Conservation (phyloP, 176 grass and related monocot genomes). For the Oryza longistaminata region DNA sequence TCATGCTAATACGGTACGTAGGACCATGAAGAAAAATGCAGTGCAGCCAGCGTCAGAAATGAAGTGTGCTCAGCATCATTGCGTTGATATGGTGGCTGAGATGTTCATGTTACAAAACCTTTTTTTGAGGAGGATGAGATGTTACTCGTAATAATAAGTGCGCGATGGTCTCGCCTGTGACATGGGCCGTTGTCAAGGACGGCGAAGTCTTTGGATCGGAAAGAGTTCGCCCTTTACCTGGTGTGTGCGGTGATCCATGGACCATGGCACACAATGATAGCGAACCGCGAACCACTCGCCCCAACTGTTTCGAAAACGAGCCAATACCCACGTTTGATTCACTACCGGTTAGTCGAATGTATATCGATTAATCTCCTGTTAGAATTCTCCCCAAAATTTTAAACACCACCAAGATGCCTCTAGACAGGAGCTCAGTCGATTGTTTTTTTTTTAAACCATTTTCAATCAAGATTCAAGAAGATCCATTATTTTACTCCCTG, state of each 20-base stretch:
- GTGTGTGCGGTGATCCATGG: constrained; percentile 12
- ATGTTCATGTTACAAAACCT: neutral
- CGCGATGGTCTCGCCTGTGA: neutral
- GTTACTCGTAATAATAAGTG: neutral
- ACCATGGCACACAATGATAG: neutral
- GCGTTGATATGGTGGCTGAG: neutral
- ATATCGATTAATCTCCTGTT: neutral
- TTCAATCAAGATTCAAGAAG: neutral
- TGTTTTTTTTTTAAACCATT: neutral
- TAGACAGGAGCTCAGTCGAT: neutral
- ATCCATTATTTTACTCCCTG: neutral
- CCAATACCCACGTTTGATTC: neutral
- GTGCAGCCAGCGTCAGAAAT: neutral
- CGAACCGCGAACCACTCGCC: constrained; percentile 30
- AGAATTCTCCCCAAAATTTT: neutral
- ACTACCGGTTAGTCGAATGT: neutral
- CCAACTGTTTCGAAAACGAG: neutral
- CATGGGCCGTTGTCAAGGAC: neutral
- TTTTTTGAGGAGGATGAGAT: constrained; percentile 23
- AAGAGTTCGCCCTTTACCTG: neutral
- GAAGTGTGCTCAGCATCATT: neutral
- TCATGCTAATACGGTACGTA: neutral
- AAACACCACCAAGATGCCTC: no score
- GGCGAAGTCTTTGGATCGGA: neutral
- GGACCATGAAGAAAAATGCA: neutral